Evolutionary conservation across 1,139 yeast genomes (phyloP).

Genomic region (Saccharomycopsis hybrid): DNA sequence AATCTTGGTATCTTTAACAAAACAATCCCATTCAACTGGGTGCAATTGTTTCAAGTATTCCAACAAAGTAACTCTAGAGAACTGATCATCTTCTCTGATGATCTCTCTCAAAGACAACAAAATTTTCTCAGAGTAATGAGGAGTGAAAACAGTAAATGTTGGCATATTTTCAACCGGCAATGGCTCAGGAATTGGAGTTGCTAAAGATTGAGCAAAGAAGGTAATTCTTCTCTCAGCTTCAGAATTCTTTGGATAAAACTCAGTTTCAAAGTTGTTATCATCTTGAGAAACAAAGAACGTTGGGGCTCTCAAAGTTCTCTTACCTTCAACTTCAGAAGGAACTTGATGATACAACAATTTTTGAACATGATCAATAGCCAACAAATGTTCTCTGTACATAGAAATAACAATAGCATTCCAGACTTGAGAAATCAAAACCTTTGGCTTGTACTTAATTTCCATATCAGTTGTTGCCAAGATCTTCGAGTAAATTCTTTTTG

Average conservation of each 20-base stretch:
- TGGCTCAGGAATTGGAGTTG: constrained; percentile 98
- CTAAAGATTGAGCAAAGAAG: constrained; percentile 96
- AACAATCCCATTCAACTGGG: constrained; percentile 99
- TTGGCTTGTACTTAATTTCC: constrained; percentile 98
- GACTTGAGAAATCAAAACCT: constrained; percentile 94
- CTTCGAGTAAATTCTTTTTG: constrained; percentile 97
- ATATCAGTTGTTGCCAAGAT: constrained; percentile 95
- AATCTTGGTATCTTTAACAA: constrained; percentile 96
- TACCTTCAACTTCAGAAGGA: constrained; percentile 95
- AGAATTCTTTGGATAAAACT: constrained; percentile 91
- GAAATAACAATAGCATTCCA: constrained; percentile 98
- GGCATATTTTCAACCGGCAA: constrained; percentile 99
- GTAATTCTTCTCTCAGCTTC: constrained; percentile 99
- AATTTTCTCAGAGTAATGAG: constrained; percentile 97
- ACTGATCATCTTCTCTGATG: constrained; percentile 98
- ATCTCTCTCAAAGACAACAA: constrained; percentile 91
- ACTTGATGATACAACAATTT: constrained; percentile 95
- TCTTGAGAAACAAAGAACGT: constrained; percentile 97
- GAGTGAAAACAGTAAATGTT: constrained; percentile 93
- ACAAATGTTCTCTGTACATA: constrained; percentile 95
- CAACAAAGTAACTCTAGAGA: constrained; percentile 90
- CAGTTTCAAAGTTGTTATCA: constrained; percentile 89
- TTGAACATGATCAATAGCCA: constrained; percentile 97
- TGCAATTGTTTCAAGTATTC: constrained; percentile 97
- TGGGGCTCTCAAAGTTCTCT: constrained; percentile 97